A percentile compares a stretch with the other conserved stretches of the same genome.
phyloP scores from a whole-genome alignment of 2,329 filamentous ascomycete species.

The Torrubiella hemipterigena region DNA sequence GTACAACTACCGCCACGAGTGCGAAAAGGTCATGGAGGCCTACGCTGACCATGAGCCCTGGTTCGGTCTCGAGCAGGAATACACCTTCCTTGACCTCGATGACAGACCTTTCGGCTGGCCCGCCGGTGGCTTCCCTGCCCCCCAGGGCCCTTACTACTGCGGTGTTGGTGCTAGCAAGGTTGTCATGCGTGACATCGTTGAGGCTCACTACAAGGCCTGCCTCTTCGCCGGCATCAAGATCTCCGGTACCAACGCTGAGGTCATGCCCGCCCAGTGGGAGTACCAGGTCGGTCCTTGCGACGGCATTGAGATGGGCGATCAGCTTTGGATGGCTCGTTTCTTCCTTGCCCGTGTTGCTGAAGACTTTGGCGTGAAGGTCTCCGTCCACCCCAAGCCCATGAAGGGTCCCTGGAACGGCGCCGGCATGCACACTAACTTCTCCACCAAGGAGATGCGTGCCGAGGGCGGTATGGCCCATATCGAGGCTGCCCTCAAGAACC shows the following conservation, averaged over 20 bases:
- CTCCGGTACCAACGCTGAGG: conserved; percentile 97
- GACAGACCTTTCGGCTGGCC: conserved; percentile 75
- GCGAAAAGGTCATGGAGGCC: conserved; percentile 77
- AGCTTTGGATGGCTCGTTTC: conserved; percentile 83
- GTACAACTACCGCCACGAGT: conserved; percentile 95
- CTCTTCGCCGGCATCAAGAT: conserved; percentile 85
- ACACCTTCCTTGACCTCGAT: conserved; percentile 64
- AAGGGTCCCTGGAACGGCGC: conserved; percentile 90
- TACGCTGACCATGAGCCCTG: conserved; percentile 77
- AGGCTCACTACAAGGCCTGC: conserved; percentile 52
- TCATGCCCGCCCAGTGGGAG: conserved; percentile 97
- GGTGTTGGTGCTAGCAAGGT: conserved; percentile 96
- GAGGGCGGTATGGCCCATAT: conserved; percentile 96
- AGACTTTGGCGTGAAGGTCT: conserved; percentile 93
- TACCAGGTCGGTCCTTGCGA: conserved; percentile 89
- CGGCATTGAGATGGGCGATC: conserved; percentile 87
- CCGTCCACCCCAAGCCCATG: conserved; percentile 91
- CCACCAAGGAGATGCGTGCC: conserved; percentile 73
- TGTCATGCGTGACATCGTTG: conserved; percentile 94
- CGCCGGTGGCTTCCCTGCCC: conserved; percentile 71
- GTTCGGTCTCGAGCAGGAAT: conserved; percentile 98
- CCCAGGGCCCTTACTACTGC: conserved; percentile 49
- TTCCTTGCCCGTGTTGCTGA: conserved; percentile 82
- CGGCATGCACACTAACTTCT: conserved; percentile 90
- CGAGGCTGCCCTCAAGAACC: conserved; percentile 74